Conservation (phyloP, 2,329 filamentous ascomycete genomes). For the Xylariaceae sp. region DNA sequence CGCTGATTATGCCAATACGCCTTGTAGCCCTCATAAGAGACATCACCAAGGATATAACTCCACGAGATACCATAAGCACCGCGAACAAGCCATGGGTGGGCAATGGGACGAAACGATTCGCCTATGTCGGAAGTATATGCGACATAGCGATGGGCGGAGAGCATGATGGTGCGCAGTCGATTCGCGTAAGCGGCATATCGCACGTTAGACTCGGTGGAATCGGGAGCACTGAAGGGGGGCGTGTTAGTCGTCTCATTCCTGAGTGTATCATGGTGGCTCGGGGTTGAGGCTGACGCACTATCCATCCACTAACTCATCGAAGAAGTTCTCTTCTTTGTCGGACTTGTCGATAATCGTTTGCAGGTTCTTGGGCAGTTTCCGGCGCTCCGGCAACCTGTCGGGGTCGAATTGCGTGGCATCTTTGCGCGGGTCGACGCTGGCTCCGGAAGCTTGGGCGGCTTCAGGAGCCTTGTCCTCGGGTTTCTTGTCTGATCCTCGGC, state of each 20-base stretch:
- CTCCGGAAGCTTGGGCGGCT: constrained; percentile 19
- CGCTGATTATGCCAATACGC: constrained; percentile 84
- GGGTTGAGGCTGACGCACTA: constrained; percentile 53
- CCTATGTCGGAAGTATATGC: constrained; percentile 96
- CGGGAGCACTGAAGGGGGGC: constrained; percentile 53
- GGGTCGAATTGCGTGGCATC: constrained; percentile 39
- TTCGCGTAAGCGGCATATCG: constrained; percentile 92
- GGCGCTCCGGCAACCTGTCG: constrained; percentile 43
- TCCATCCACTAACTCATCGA: constrained; percentile 73
- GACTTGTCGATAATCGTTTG: constrained; percentile 56
- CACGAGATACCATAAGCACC: constrained; percentile 87
- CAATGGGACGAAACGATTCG: constrained; percentile 90
- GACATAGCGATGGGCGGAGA: constrained; percentile 90
- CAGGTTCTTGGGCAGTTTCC: constrained; percentile 51
- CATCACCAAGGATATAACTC: constrained; percentile 88
- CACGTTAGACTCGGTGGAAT: constrained; percentile 79
- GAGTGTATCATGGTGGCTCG: neutral
- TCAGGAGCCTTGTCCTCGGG: constrained; percentile 24
- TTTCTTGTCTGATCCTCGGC: constrained; percentile 29
- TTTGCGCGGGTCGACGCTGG: constrained; percentile 27
- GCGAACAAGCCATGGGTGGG: constrained; percentile 77
- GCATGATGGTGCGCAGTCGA: constrained; percentile 78
- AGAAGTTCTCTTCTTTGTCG: constrained; percentile 66
- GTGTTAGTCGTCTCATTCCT: neutral
- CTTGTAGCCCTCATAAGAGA: constrained; percentile 91